Evolutionary conservation across 495 filamentous ascomycete genomes (phyloP).

Genomic region (Rhizodiscina lignyota): DNA sequence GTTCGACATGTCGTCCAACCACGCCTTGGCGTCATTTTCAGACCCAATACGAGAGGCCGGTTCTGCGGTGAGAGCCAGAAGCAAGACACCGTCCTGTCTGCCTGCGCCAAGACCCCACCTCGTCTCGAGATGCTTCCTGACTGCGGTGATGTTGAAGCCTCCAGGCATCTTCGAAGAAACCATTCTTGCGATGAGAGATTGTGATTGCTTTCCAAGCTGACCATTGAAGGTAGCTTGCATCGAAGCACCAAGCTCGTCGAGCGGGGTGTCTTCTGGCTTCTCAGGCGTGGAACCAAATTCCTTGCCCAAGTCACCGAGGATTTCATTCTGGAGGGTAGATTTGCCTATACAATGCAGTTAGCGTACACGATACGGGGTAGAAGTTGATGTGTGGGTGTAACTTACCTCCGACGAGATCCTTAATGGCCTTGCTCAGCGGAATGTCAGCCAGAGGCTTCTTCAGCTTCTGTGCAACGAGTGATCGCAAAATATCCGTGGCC

Average conservation of each 20-base stretch:
- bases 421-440: constrained; percentile 91
- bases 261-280: constrained; percentile 92
- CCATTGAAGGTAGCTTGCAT: constrained; percentile 98
- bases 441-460: constrained; percentile 87
- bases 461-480: constrained; percentile 93
- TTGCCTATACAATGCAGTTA: constrained; percentile 47
- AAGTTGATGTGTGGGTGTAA: no score
- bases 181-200: constrained; percentile 78
- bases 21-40: constrained; percentile 81
- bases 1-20: constrained; percentile 68
- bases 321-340: constrained; percentile 95
- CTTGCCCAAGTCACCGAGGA: constrained; percentile 87
- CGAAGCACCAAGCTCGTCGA: constrained; percentile 85
- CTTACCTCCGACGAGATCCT: constrained; percentile 94
- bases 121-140: constrained; percentile 86
- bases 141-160: constrained; percentile 93
- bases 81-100: constrained; percentile 77
- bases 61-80: constrained; percentile 85
- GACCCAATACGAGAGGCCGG: constrained; percentile 73
- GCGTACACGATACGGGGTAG: no score
- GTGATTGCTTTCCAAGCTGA: constrained; percentile 91
- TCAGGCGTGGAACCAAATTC: constrained; percentile 97
- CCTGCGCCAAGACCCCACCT: constrained; percentile 80
- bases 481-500: constrained; percentile 76
- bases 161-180: constrained; percentile 99